Base-by-base conservation (phyloP, 2,329 filamentous ascomycete species). In the Aspergillus japonicus region DNA sequence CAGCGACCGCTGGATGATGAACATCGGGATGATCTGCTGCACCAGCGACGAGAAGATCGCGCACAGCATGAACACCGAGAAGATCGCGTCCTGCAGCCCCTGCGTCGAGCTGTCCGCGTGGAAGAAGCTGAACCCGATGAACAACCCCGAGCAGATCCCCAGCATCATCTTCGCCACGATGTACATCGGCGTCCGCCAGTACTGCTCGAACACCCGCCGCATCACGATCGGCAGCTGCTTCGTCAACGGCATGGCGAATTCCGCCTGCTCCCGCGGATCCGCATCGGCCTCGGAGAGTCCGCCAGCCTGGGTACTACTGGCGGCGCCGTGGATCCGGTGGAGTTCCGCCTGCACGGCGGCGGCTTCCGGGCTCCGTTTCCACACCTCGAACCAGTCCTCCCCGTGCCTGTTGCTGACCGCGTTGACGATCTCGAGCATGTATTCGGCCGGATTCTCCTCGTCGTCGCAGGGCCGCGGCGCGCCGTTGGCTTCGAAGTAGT, bases 141-240 rank as follows among this genome's bases (percentile, higher is more conserved):
- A 95, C 11, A 95, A 82, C 10, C 87, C 83, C 63, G 71, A 68
- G 21, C 68, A 77, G 16, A 84, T 78, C 71, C 88, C 91, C 12
- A 96, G 85, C 2, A 83, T 78, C 5, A 83, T 76, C 80, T 96
- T 96, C 66, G 89, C 87, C 78, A 92, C 92, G 72, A 96, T 91
- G 79, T 96, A 95, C 2, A 86, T 84, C 0, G 91, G 92, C 2
- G 88, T 91, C 61, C 92, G 88, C 91, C 91, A 96, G 82, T 94
- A 95, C 73, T 96, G 91, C 73, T 93, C 85, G 80, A 94, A 94
- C 24, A 94, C 89, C 68, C 92, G 90, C 65, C 82, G 75, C 5
- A 84, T 84, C 58, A 92, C 89, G 68, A 86, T 81, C 54, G 74
- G 76, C 29, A 94, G 76, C 75, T 96, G 92, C 6, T 77, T 71